phyloP scores from a whole-genome alignment of 2,329 filamentous ascomycete species.

The Colletotrichum musicola region DNA sequence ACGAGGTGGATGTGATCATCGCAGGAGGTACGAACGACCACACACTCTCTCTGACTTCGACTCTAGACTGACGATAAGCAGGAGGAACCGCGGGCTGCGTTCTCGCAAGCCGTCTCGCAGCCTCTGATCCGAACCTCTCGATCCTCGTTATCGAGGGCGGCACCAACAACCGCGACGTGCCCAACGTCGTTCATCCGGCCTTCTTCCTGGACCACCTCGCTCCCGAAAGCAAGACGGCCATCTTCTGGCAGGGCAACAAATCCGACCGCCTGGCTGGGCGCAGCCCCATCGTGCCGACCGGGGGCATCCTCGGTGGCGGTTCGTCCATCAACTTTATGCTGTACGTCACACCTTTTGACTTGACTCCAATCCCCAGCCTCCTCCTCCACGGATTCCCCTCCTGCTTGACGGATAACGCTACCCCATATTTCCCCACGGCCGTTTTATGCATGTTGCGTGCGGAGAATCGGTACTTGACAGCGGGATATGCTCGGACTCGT shows the following conservation, averaged over 20 bases:
- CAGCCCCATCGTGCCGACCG: slow-evolving; percentile 52
- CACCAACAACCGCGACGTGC: slow-evolving; percentile 64
- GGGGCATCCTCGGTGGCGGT: slow-evolving; percentile 66
- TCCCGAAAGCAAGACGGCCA: slow-evolving; percentile 74
- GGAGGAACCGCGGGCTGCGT: slow-evolving; percentile 63
- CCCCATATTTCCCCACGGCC: neutral
- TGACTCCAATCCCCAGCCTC: neutral
- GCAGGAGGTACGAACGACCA: slow-evolving; percentile 54
- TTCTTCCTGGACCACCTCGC: slow-evolving; percentile 72
- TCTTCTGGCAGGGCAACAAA: slow-evolving; percentile 63
- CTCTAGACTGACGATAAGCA: slow-evolving; percentile 32
- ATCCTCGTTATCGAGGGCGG: slow-evolving; percentile 67
- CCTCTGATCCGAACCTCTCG: slow-evolving; percentile 60
- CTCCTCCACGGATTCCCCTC: neutral
- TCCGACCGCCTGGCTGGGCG: slow-evolving; percentile 59
- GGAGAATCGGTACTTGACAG: neutral
- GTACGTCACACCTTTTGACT: slow-evolving; percentile 20
- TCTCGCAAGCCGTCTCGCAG: slow-evolving; percentile 62
- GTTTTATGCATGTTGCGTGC: slow-evolving; percentile 5
- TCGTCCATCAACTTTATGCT: slow-evolving; percentile 61
- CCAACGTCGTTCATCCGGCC: slow-evolving; percentile 62
- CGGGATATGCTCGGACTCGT: neutral
- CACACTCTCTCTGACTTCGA: too few species aligned
- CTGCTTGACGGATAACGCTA: neutral
- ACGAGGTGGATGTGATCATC: slow-evolving; percentile 65